Base-by-base conservation (phyloP, 1,284 basidiomycete species). In the Cutaneotrichosporon dermatis region DNA sequence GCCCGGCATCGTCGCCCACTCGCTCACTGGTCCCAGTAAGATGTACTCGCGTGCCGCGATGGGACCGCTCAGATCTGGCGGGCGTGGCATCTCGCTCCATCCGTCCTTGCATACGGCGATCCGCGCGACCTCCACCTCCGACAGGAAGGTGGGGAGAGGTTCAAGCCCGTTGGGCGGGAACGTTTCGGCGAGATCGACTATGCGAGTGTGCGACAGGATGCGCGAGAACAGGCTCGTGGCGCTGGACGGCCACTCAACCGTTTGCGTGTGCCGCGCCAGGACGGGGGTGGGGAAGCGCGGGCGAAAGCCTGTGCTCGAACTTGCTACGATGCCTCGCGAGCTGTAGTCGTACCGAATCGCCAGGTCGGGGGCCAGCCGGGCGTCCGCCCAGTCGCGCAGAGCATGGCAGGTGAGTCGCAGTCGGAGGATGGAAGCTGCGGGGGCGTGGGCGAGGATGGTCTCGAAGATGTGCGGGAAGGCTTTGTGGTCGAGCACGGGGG, bases 381-480 rank as follows among this genome's bases (percentile, higher is more conserved):
- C 34, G 34, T 54, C 53, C 4, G 36, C 53, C 11, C 36, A 33
- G 10, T 36, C 35, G n/a, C 53, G 43, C n/a, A 54, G n/a, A 11
- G 6, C 3, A 25, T 45, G 42, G 25, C 39, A 15, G 7, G 45
- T 46, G 16, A 15, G 12, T 8, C 58, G 54, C 3, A 60, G 43
- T 1, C 12, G 36, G 16, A 60, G 43, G 2, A 55, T 33, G 15
- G 41, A 41, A 1, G 33, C 13, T 9, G 34, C 34, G 15, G 45
- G 13, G 3, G 58, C 54, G 34, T 45, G 8, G 6, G 37, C n/a
- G 34, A 60, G 36, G 55, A 57, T 44, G 7, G 46, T 13, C 4
- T 57, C 55, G 33, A 60, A 54, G 45, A 60, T 60, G 59, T 60
- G 55, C 5, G 59, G 59, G 51, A 50, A 60, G 6, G 40, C 43